Evolutionary conservation across 1,284 basidiomycete genomes (phyloP), one percentile per base, ranked within the genome.

Genomic region (Ustilago trichophora): DNA sequence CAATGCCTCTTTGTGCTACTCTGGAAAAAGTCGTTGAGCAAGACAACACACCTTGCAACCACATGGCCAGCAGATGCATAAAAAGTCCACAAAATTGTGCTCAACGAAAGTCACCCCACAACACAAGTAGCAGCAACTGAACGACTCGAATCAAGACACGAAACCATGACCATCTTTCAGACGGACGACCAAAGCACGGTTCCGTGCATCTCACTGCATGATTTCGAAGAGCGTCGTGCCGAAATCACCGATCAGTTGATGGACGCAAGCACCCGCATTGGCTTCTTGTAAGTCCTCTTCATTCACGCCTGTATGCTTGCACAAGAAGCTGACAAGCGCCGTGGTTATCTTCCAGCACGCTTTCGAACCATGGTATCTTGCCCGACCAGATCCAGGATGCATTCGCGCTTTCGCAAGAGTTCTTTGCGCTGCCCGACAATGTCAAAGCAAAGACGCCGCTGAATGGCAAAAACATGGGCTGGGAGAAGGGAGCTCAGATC

Each of bases 391-490:
- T 87, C n/a, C 82, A 84, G 26, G 69, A 67, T 12, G 87, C 87
- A 83, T 88, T 88, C 67, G 76, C 18, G 15, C 53, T 87, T 85
- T 85, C 85, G 2, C 85, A 84, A 63, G 79, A 75, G 18, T 85
- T 88, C 78, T 88, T 88, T 60, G 82, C 82, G 1, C 83, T 84
- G 5, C 84, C 87, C 0, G 63, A 82, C 47, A 85, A 87, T 31
- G 77, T 80, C 25, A 88, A 88, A 73, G 81, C 84, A 75, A 83
- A 86, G 6, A 87, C 87, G 0, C 86, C 87, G 6, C 80, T 83
- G 2, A 85, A 84, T 11, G 87, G 86, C 2, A 82, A 83, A 11
- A 86, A 85, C 27, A 69, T 82, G 50, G 81, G 80, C 4, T 72
- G 80, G 36, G 80, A 81, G 64, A 76, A 81, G 43, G 73, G 80